A percentile compares a stretch with the other conserved stretches of the same genome.
These are phyloP conservation scores for Pelagophyceae sp. DNA, from an alignment of 352 stramenopile genomes.

Conservation along the genomic window DNA sequence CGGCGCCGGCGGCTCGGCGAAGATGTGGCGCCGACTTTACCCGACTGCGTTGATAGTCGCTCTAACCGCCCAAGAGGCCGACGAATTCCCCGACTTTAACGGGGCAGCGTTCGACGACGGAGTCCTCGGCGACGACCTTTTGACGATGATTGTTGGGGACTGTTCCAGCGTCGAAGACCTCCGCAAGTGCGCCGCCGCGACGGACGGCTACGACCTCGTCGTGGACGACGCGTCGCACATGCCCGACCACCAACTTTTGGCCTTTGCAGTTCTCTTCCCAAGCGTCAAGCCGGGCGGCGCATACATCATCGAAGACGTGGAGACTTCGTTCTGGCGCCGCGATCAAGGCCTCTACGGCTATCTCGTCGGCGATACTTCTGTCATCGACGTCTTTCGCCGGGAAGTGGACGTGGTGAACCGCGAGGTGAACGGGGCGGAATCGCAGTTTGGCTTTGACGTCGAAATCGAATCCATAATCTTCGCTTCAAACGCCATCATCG, in stretches of 20 bases:
- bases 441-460: not conserved
- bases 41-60: not conserved
- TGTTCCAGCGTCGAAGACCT: not conserved
- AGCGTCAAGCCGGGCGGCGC: conserved; percentile 1
- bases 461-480: not conserved
- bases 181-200: not conserved
- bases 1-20: not conserved
- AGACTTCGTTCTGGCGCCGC: conserved; percentile 20
- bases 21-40: conserved; percentile 23
- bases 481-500: not conserved
- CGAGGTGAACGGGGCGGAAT: not conserved
- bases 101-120: not conserved
- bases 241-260: conserved; percentile 12
- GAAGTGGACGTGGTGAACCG: conserved; percentile 18
- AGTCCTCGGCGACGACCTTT: not conserved
- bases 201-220: conserved; percentile 6
- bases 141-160: not conserved
- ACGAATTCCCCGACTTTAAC: not conserved
- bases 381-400: conserved; percentile 20
- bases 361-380: not conserved
- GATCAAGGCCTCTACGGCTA: conserved; percentile 3
- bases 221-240: conserved; percentile 22
- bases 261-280: conserved; percentile 15
- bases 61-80: conserved; percentile 2
- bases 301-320: conserved; percentile 24